Evolutionary conservation across 1,139 yeast genomes (phyloP).

Genomic region (Arxiozyma telluris): DNA sequence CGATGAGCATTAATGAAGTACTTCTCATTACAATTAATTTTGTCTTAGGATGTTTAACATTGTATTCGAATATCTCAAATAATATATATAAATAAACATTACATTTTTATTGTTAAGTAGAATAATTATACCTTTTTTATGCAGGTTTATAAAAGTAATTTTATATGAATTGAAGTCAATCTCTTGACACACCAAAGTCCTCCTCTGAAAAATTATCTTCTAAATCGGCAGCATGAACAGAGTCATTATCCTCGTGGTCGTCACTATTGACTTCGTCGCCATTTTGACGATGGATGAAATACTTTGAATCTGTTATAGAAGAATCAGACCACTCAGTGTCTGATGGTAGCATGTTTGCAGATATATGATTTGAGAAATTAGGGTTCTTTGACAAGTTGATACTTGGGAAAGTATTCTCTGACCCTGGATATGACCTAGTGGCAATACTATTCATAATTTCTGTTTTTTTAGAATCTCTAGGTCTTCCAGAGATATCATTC

Average conservation of each 20-base stretch:
- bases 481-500: background rate
- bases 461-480: background rate
- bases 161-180: background rate
- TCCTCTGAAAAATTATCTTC: conserved; percentile 14
- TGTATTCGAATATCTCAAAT: background rate
- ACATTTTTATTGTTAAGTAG: too few species aligned
- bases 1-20: background rate
- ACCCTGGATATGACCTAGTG: background rate
- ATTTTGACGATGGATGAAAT: conserved; percentile 1
- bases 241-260: conserved; percentile 16
- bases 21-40: background rate
- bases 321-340: conserved; percentile 21
- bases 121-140: background rate
- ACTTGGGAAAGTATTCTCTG: background rate
- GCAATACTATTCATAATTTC: background rate
- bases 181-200: conserved; percentile 3
- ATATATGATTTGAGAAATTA: background rate
- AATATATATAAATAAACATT: too few species aligned
- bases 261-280: conserved; percentile 18
- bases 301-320: conserved; percentile 11
- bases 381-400: background rate
- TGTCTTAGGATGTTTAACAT: background rate
- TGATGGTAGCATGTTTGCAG: background rate
- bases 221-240: conserved; percentile 4
- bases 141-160: background rate